A percentile compares a stretch with the other conserved stretches of the same genome.
Evolutionary conservation across 441 rosid species (phyloP).

Genomic region (Pelargonium australe): DNA sequence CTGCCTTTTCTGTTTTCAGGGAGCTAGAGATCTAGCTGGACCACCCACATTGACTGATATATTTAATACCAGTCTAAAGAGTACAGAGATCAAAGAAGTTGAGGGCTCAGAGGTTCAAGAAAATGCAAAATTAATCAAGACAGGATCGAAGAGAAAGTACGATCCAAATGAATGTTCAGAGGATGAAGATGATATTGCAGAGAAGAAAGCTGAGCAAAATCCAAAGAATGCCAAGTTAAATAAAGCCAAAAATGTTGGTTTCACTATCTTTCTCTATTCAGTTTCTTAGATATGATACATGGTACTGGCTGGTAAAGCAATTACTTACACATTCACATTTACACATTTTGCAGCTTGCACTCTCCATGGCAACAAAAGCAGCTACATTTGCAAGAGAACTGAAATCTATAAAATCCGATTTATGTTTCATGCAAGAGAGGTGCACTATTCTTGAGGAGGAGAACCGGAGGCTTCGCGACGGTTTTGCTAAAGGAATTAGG

Average conservation of each 20-base stretch:
- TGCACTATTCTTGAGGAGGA: slow-evolving; percentile 73
- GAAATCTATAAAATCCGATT: slow-evolving; percentile 54
- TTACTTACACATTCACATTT: too few relatives aligned
- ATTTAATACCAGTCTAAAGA: slow-evolving; percentile 39
- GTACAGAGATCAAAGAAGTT: slow-evolving; percentile 27
- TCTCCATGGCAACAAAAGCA: slow-evolving; percentile 75
- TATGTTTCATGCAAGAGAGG: slow-evolving; percentile 70
- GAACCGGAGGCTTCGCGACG: slow-evolving; percentile 74
- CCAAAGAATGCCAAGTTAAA: slow-evolving; percentile 44
- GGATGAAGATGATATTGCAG: slow-evolving; percentile 24
- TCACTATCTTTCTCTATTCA: neutral
- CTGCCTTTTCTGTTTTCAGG: slow-evolving; percentile 33
- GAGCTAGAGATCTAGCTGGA: slow-evolving; percentile 66
- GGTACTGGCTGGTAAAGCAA: neutral
- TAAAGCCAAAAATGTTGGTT: slow-evolving; percentile 60
- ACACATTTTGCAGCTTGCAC: slow-evolving; percentile 47
- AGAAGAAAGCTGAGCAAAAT: slow-evolving; percentile 32
- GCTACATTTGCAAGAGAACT: slow-evolving; percentile 72
- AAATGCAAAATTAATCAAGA: slow-evolving; percentile 11
- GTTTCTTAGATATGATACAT: neutral
- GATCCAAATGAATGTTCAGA: slow-evolving; percentile 32
- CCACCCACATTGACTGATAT: slow-evolving; percentile 73
- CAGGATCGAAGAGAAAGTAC: slow-evolving; percentile 56
- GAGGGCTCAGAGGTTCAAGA: slow-evolving; percentile 21
- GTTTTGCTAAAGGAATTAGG: slow-evolving; percentile 51